Percentiles rank a stretch among this genome's conserved stretches.
Evolutionary conservation across 495 filamentous ascomycete genomes (phyloP).

Genomic region (Rhypophila decipiens): DNA sequence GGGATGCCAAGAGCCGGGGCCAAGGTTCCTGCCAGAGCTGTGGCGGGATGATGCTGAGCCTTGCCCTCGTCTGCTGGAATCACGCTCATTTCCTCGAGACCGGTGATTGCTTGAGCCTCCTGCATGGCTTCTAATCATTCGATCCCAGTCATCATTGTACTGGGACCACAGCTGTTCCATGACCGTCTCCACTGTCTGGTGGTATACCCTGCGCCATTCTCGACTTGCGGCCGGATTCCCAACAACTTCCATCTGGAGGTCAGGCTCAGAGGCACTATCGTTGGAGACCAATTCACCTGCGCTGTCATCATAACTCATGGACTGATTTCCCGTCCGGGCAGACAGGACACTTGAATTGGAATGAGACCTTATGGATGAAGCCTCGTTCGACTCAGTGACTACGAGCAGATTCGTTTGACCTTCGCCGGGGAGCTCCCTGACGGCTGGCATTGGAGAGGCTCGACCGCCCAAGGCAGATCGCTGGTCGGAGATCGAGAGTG

Average conservation of each 20-base stretch:
- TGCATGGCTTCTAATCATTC: constrained; percentile 11
- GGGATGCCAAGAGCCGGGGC: not conserved
- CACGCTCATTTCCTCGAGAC: constrained; percentile 6
- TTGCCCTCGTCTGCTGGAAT: constrained; percentile 3
- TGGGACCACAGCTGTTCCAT: constrained; percentile 16
- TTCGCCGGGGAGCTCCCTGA: not conserved
- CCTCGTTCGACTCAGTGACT: not conserved
- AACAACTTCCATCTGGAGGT: constrained; percentile 10
- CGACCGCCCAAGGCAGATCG: too few species aligned
- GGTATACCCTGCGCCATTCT: constrained; percentile 9
- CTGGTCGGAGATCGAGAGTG: not conserved
- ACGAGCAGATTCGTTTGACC: not conserved
- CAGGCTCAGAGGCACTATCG: constrained; percentile 22
- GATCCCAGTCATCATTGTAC: constrained; percentile 21
- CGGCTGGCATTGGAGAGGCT: not conserved
- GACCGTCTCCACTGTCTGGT: constrained; percentile 8
- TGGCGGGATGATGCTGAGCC: constrained; percentile 7
- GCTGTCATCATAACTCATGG: constrained; percentile 10
- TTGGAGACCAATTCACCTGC: constrained; percentile 15
- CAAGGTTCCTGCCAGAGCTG: constrained; percentile 2
- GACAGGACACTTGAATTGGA: constrained; percentile 19
- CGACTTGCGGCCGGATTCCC: constrained; percentile 1
- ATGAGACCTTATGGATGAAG: constrained; percentile 6
- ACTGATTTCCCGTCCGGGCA: constrained; percentile 2
- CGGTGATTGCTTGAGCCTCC: constrained; percentile 6